phyloP scores from a whole-genome alignment of 345 rosid species.

The Odontarrhena argentea region DNA sequence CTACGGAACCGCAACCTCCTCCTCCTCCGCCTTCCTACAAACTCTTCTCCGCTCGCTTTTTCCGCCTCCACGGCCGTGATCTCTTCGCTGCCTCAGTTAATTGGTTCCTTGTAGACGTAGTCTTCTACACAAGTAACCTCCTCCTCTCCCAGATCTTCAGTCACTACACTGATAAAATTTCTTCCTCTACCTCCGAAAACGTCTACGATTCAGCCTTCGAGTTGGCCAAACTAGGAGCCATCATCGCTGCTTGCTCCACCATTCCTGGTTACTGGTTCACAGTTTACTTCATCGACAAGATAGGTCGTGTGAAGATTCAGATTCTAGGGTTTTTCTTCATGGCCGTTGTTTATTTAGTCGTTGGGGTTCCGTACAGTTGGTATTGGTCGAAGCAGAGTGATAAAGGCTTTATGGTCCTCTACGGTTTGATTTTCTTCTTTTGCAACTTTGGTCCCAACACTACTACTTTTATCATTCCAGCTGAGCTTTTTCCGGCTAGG shows the following conservation, averaged over 20 bases:
- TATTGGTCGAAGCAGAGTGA: slow-evolving; percentile 40
- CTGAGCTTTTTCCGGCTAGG: slow-evolving; percentile 80
- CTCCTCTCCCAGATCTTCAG: slow-evolving; percentile 57
- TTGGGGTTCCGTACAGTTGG: slow-evolving; percentile 47
- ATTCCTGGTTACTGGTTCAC: slow-evolving; percentile 79
- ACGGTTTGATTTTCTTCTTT: slow-evolving; percentile 66
- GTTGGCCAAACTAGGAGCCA: slow-evolving; percentile 51
- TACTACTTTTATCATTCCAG: slow-evolving; percentile 77
- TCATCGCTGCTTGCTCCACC: slow-evolving; percentile 53
- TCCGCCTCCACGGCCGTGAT: slow-evolving; percentile 59
- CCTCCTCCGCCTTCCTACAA: slow-evolving; percentile 36
- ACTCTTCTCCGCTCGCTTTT: slow-evolving; percentile 54
- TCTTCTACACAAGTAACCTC: slow-evolving; percentile 62
- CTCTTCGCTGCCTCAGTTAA: slow-evolving; percentile 53
- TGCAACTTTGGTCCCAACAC: slow-evolving; percentile 82
- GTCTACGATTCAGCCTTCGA: slow-evolving; percentile 50
- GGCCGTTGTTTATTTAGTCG: slow-evolving; percentile 55
- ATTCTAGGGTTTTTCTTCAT: slow-evolving; percentile 62
- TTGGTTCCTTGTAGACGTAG: slow-evolving; percentile 68
- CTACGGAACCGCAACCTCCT: slow-evolving; percentile 43
- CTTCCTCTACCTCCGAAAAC: neutral
- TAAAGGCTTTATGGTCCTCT: slow-evolving; percentile 53
- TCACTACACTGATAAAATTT: neutral
- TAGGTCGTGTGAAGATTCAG: slow-evolving; percentile 69
- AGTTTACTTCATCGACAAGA: slow-evolving; percentile 62